Conservation (phyloP, 2,329 filamentous ascomycete species). For the Paecilomyces formosus region DNA sequence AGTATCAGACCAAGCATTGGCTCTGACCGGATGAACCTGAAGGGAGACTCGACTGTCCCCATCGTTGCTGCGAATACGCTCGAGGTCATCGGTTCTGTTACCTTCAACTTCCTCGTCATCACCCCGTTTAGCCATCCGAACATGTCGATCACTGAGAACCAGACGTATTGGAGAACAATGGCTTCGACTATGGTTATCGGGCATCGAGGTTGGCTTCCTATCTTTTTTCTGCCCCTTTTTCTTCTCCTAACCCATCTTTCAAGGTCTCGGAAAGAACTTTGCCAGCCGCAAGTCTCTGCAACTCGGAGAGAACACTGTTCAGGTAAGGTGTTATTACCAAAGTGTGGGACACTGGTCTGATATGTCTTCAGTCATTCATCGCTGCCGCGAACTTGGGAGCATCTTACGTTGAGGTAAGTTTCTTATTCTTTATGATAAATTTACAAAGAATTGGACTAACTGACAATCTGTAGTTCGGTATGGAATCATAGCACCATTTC, state of each 20-base stretch:
- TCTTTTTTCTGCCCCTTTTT: conserved; percentile 1
- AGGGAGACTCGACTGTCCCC: conserved; percentile 86
- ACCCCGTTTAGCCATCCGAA: conserved; percentile 91
- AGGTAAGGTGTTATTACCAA: conserved; percentile 22
- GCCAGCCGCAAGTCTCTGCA: conserved; percentile 79
- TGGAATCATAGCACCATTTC: not conserved
- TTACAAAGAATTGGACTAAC: not conserved
- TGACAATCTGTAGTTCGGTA: conserved; percentile 18
- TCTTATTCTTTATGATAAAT: not conserved
- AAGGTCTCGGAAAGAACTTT: conserved; percentile 84
- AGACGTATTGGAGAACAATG: conserved; percentile 95
- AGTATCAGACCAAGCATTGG: conserved; percentile 78
- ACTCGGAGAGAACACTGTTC: conserved; percentile 90
- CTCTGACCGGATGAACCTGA: conserved; percentile 78
- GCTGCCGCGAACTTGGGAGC: conserved; percentile 88
- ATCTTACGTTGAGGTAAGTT: conserved; percentile 55
- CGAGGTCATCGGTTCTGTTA: conserved; percentile 88
- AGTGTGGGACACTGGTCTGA: not conserved
- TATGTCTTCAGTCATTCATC: conserved; percentile 67
- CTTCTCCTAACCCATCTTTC: conserved; percentile 42
- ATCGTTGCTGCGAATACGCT: conserved; percentile 75
- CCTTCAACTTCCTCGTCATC: conserved; percentile 94
- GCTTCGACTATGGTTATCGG: conserved; percentile 77
- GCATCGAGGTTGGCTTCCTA: conserved; percentile 43
- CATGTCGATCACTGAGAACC: conserved; percentile 81